Evolutionary conservation across 2,329 filamentous ascomycete species (phyloP).

Genomic region (Talaromyces funiculosus): DNA sequence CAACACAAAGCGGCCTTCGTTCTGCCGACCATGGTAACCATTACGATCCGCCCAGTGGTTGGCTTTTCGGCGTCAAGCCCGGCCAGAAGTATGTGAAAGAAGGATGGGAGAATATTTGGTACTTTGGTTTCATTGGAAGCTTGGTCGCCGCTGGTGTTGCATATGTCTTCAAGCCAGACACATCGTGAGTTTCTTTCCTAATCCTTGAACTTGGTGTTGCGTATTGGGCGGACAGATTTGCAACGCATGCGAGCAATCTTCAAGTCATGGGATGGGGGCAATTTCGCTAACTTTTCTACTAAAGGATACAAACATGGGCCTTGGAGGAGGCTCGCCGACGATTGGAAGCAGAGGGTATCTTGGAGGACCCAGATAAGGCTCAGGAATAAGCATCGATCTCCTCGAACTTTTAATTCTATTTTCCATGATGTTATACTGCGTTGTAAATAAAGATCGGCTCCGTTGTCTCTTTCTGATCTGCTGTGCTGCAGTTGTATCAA

Average conservation of each 20-base stretch:
- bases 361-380: conserved; percentile 65
- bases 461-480: conserved; percentile 24
- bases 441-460: conserved; percentile 39
- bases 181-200: conserved; percentile 68
- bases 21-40: conserved; percentile 61
- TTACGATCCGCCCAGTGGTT: conserved; percentile 85
- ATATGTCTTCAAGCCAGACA: conserved; percentile 97
- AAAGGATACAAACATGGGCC: conserved; percentile 97
- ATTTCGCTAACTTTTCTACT: not conserved
- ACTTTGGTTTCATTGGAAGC: conserved; percentile 77
- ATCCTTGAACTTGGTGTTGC: not conserved
- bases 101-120: conserved; percentile 87
- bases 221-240: not conserved
- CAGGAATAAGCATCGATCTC: conserved; percentile 46
- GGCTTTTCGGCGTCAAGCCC: conserved; percentile 90
- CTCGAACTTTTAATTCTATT: conserved; percentile 11
- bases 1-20: conserved; percentile 35
- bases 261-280: not conserved
- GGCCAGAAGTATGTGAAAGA: conserved; percentile 94
- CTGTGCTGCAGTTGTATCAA: conserved; percentile 21
- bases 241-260: not conserved
- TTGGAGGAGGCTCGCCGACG: conserved; percentile 92
- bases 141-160: conserved; percentile 68
- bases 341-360: conserved; percentile 91
- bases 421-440: conserved; percentile 27